Evolutionary conservation across 345 rosid genomes (phyloP), one percentile per base, ranked within the genome.

Genomic region (Populus tremula): DNA sequence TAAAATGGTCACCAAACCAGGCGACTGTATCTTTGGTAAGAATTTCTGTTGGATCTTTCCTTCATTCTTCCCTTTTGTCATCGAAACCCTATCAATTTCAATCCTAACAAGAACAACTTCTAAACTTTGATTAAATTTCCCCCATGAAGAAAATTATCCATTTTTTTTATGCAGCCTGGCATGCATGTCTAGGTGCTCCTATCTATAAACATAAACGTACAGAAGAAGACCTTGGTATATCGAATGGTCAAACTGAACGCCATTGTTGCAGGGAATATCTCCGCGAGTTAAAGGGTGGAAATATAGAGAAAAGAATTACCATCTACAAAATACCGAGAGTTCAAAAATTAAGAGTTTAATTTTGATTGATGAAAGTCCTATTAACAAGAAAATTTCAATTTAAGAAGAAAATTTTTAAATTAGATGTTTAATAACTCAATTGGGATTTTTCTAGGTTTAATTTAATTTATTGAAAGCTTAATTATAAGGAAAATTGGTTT

Each of bases 1-100:
- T 88, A 87, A 88, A 80, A 84, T 50, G 90, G 76, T 85, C 76
- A 90, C 91, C 93, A 90, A 90, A 86, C 90, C 85, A 20, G 76
- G 82, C 69, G 88, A 88, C 89, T 67, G 81, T 25, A 23, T 36
- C 43, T 76, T 82, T 75, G 77, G 82, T 71, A 78, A 64, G 70
- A 81, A 78, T 80, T 84, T 80, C 71, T 59, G 77, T 78, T 80
- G 82, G 64, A 62, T 38, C 59, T 45, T 71, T 73, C 62, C 38
- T 70, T 59, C 66, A 27, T 65, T 36, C 21, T 20, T 72, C 36
- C 45, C 73, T 6, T 70, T 61, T 76, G 72, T 79, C 82, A 66
- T 76, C 79, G 31, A 75, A 81, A 50, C 72, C 81, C 70, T 69
- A 5, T 54, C 41, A 87, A 56, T 85, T 89, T 90, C 93, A 88